phyloP scores from a whole-genome alignment of 2,329 filamentous ascomycete genomes.

The Ophiosphaerella herpotricha region DNA sequence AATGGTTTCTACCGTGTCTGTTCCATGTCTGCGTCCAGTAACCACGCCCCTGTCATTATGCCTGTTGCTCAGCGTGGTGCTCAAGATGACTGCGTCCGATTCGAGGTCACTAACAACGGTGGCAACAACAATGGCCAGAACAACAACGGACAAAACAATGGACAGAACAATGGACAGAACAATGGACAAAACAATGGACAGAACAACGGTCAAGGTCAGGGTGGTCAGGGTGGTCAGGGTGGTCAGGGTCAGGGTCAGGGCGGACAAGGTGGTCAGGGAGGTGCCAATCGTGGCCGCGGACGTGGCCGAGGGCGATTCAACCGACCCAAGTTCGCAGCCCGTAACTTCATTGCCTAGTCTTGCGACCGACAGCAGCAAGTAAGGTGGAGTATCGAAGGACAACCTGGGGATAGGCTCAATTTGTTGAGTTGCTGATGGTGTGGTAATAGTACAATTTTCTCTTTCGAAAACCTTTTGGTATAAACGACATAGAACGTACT shows the following conservation, averaged over 20 bases:
- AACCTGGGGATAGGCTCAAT: not conserved
- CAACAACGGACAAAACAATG: conserved; percentile 2
- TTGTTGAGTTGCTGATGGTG: conserved; percentile 11
- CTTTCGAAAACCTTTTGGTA: conserved; percentile 18
- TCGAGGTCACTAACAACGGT: conserved; percentile 45
- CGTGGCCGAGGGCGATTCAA: conserved; percentile 29
- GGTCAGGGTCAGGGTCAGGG: not conserved
- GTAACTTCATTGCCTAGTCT: conserved; percentile 39
- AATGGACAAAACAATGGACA: not conserved
- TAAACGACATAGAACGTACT: conserved; percentile 31
- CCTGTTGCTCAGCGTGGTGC: conserved; percentile 60
- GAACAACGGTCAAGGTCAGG: not conserved
- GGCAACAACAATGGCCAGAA: conserved; percentile 3
- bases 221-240: conserved; percentile 1
- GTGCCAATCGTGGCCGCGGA: conserved; percentile 12
- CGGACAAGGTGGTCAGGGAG: conserved; percentile 6
- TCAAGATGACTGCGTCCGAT: conserved; percentile 59
- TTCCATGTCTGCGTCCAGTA: conserved; percentile 56
- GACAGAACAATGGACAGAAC: not conserved
- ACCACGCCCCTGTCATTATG: conserved; percentile 64
- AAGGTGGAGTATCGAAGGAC: conserved; percentile 4
- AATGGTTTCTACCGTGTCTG: conserved; percentile 58
- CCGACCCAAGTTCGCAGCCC: conserved; percentile 36
- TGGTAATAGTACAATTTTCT: conserved; percentile 38
- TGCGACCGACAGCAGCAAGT: not conserved